phyloP scores from a whole-genome alignment of 768 basidiomycete species.

The Russula compacta region DNA sequence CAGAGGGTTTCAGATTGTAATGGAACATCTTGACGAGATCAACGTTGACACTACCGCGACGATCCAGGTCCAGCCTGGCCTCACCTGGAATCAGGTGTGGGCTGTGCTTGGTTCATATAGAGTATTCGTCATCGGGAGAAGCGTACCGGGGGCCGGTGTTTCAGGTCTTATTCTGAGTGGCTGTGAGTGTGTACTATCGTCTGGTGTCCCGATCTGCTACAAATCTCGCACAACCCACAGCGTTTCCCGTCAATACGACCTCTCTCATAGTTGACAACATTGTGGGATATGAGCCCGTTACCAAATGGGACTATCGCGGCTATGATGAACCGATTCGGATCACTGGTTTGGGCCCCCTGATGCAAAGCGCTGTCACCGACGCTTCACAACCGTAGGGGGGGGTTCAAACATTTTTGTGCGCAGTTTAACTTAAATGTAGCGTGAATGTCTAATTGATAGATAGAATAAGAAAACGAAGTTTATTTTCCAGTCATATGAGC shows the following conservation, averaged over 20 bases:
- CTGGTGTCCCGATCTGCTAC: slow-evolving; percentile 16
- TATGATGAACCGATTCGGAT: too few relatives aligned
- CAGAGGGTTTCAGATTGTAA: not conserved
- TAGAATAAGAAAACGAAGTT: not conserved
- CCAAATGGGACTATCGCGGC: too few relatives aligned
- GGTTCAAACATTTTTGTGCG: slow-evolving; percentile 8
- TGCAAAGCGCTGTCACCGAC: too few relatives aligned
- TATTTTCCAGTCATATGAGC: slow-evolving; percentile 17
- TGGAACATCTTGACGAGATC: slow-evolving; percentile 1
- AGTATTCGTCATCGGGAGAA: slow-evolving; percentile 20
- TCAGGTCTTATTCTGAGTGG: slow-evolving; percentile 23
- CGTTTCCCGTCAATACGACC: too few relatives aligned
- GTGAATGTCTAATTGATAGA: not conserved
- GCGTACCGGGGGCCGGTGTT: slow-evolving; percentile 20
- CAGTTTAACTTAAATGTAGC: not conserved
- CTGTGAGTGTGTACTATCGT: not conserved
- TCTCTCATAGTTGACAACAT: too few relatives aligned
- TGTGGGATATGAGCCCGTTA: too few relatives aligned
- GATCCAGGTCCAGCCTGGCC: slow-evolving; percentile 18
- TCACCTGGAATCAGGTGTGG: slow-evolving; percentile 23
- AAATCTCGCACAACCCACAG: slow-evolving; percentile 1
- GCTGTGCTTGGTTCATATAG: slow-evolving; percentile 7
- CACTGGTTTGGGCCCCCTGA: not conserved
- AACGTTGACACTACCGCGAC: not conserved
- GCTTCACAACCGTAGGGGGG: not conserved